Percentiles rank a stretch among this genome's conserved stretches.
Evolutionary conservation across 768 basidiomycete species (phyloP).

Genomic region (Daedaleopsis sinensis): DNA sequence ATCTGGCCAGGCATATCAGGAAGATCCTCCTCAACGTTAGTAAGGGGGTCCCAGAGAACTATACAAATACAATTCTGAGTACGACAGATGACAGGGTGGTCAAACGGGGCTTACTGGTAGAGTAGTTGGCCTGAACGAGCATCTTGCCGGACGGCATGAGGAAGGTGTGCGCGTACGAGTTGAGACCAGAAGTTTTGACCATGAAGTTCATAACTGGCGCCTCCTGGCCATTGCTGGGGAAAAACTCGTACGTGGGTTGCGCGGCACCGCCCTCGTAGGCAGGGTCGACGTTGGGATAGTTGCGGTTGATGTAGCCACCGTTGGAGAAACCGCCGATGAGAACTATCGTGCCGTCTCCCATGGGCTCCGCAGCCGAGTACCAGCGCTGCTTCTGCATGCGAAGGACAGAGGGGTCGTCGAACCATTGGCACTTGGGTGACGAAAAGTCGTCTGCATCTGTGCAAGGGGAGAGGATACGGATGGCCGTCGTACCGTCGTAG

Average conservation of each 20-base stretch:
- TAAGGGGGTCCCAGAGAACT: constrained; percentile 56
- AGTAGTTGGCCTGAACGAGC: constrained; percentile 83
- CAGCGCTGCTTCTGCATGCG: constrained; percentile 72
- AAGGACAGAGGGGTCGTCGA: constrained; percentile 62
- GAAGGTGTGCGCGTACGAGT: constrained; percentile 75
- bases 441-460: constrained; percentile 42
- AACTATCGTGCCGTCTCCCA: constrained; percentile 75
- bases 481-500: constrained; percentile 77
- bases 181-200: constrained; percentile 72
- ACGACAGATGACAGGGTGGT: background rate
- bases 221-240: constrained; percentile 54
- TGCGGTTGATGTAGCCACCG: constrained; percentile 81
- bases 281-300: constrained; percentile 71
- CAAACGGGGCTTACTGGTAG: constrained; percentile 50
- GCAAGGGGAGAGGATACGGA: constrained; percentile 85
- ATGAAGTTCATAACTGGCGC: constrained; percentile 68
- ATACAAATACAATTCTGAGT: background rate
- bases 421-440: constrained; percentile 64
- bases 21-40: constrained; percentile 61
- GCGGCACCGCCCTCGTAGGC: constrained; percentile 65
- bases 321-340: constrained; percentile 82
- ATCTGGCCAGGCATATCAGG: constrained; percentile 76
- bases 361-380: constrained; percentile 78
- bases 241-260: constrained; percentile 85
- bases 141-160: constrained; percentile 77